A percentile compares a stretch with the other conserved stretches of the same genome.
Conservation (phyloP, 1,139 yeast genomes). For the Magnusiomyces fungicola region DNA sequence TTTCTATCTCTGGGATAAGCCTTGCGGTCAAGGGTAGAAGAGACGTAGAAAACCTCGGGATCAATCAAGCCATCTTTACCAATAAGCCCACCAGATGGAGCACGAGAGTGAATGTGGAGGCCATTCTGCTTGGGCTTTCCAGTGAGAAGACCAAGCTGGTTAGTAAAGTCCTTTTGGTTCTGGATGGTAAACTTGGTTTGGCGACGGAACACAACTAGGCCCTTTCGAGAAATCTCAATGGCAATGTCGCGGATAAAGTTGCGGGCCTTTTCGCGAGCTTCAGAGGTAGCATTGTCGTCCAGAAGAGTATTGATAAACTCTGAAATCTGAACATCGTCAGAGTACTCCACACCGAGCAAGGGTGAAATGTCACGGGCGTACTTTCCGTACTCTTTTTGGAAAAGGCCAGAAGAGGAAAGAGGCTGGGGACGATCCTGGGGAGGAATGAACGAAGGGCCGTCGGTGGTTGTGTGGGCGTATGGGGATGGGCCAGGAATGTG, state of each 20-base stretch:
- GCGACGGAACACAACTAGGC: slow-evolving; percentile 59
- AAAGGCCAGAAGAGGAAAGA: slow-evolving; percentile 1
- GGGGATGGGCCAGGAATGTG: slow-evolving; percentile 7
- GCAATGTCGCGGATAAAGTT: slow-evolving; percentile 48
- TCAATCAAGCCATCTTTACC: slow-evolving; percentile 18
- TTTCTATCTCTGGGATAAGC: slow-evolving; percentile 15
- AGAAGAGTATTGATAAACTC: slow-evolving; percentile 3
- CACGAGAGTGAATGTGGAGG: slow-evolving; percentile 40
- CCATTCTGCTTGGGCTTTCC: slow-evolving; percentile 63
- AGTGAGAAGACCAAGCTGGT: slow-evolving; percentile 55
- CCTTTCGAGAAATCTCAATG: slow-evolving; percentile 54
- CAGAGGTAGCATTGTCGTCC: neutral
- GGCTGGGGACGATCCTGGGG: slow-evolving; percentile 8
- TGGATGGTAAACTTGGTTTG: slow-evolving; percentile 50
- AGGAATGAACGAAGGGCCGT: slow-evolving; percentile 7
- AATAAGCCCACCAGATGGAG: slow-evolving; percentile 28
- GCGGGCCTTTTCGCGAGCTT: slow-evolving; percentile 36
- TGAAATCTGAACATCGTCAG: slow-evolving; percentile 7
- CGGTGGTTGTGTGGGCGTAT: neutral
- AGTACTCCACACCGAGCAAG: slow-evolving; percentile 8
- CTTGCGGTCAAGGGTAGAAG: slow-evolving; percentile 21
- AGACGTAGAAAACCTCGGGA: slow-evolving; percentile 20
- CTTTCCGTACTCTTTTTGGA: slow-evolving; percentile 8
- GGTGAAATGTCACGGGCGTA: slow-evolving; percentile 6
- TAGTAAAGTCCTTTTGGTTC: slow-evolving; percentile 46